These are phyloP conservation scores for Nakaseomyces sp. DNA, from an alignment of 1,139 yeast species.

Conservation along the genomic window DNA sequence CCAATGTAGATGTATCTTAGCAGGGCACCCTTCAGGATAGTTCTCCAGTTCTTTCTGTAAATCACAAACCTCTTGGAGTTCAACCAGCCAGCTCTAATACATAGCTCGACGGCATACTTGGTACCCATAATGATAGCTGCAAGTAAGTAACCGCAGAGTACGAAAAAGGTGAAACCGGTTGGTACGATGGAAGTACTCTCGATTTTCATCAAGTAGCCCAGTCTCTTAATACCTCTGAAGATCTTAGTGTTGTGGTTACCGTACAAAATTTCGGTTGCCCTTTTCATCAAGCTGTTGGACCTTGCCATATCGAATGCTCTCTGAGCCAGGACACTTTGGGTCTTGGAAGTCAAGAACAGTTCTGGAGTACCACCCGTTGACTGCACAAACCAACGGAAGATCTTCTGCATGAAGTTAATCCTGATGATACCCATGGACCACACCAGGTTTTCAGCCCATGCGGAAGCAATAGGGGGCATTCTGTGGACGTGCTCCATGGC, in stretches of 20 bases:
- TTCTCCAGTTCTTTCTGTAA: slow-evolving; percentile 45
- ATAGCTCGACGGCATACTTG: slow-evolving; percentile 43
- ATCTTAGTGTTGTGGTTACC: slow-evolving; percentile 44
- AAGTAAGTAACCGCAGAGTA: slow-evolving; percentile 54
- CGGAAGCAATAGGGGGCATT: slow-evolving; percentile 69
- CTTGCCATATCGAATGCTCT: slow-evolving; percentile 38
- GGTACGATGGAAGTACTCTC: slow-evolving; percentile 65
- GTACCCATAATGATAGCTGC: slow-evolving; percentile 40
- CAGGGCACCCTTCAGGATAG: slow-evolving; percentile 55
- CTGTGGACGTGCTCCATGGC: slow-evolving; percentile 65
- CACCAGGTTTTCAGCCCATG: slow-evolving; percentile 75
- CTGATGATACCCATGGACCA: slow-evolving; percentile 81
- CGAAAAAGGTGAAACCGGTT: slow-evolving; percentile 67
- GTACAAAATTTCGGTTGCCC: slow-evolving; percentile 30
- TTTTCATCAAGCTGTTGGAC: slow-evolving; percentile 22
- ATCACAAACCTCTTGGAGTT: slow-evolving; percentile 40
- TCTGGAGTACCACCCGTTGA: slow-evolving; percentile 70
- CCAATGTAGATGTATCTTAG: slow-evolving; percentile 66
- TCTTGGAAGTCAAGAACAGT: slow-evolving; percentile 47
- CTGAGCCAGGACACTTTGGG: slow-evolving; percentile 58
- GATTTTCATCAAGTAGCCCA: slow-evolving; percentile 55
- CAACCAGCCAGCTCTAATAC: slow-evolving; percentile 36
- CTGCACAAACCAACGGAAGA: slow-evolving; percentile 74
- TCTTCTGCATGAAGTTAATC: slow-evolving; percentile 60
- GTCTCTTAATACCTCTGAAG: slow-evolving; percentile 64